Evolutionary conservation across 176 grass and related monocot genomes (phyloP).

Genomic region (Chrysopogon serrulatus): DNA sequence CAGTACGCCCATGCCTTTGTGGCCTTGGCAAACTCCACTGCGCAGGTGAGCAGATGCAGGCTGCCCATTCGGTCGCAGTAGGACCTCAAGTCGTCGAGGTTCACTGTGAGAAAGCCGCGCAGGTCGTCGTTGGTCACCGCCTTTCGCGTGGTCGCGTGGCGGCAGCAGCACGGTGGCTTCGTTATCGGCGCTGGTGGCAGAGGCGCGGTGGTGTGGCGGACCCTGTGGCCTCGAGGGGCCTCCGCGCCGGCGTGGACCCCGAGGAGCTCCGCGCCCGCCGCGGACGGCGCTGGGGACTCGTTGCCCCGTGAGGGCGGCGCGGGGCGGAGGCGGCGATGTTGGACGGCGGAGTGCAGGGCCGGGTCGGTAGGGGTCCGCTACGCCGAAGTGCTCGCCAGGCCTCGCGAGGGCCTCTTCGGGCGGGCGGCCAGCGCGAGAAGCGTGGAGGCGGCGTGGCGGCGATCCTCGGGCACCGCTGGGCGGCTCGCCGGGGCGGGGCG

Average conservation of each 20-base stretch:
- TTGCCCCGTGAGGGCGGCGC: not conserved
- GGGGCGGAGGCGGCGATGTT: not conserved
- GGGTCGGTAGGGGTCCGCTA: conserved; percentile 10
- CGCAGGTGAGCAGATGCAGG: not conserved
- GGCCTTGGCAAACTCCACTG: conserved; percentile 4
- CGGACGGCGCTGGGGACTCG: not conserved
- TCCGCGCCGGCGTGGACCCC: conserved; percentile 10
- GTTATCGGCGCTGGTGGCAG: not conserved
- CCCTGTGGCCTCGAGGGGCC: not conserved
- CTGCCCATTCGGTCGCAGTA: not conserved
- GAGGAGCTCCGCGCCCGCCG: conserved; percentile 5
- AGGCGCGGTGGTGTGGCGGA: not conserved
- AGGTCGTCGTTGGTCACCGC: not conserved
- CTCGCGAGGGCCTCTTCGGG: not conserved
- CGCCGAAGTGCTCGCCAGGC: conserved; percentile 4
- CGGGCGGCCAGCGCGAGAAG: conserved; percentile 2
- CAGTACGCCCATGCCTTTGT: not conserved
- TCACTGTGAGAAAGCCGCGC: not conserved
- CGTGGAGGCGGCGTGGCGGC: not conserved
- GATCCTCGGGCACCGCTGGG: not conserved
- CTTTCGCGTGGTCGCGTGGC: not conserved
- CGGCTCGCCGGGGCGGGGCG: not conserved
- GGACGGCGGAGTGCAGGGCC: not conserved
- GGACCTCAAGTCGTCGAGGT: not conserved
- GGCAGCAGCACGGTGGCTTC: not conserved